Percentiles rank a stretch among this genome's conserved stretches.
These are phyloP conservation scores for Lecanoromycetidae sp. DNA, from an alignment of 2,329 filamentous ascomycete species.

Conservation along the genomic window DNA sequence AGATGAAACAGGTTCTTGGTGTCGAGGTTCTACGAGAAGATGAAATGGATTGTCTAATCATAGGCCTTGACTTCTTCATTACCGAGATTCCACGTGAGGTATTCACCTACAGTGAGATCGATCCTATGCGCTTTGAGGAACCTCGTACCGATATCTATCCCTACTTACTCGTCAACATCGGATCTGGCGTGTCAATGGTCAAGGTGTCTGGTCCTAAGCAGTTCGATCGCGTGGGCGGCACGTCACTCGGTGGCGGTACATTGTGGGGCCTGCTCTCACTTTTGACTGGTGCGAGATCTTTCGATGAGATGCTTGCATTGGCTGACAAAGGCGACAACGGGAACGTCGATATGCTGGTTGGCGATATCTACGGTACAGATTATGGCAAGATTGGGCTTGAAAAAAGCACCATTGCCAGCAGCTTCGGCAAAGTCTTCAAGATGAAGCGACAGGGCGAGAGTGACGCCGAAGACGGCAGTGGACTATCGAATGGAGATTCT, in stretches of 20 bases:
- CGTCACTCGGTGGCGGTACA: conserved; percentile 89
- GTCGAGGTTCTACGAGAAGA: conserved; percentile 87
- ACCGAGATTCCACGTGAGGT: conserved; percentile 94
- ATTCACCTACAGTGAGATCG: conserved; percentile 84
- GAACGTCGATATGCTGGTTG: conserved; percentile 90
- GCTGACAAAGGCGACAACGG: conserved; percentile 85
- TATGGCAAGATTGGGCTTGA: conserved; percentile 95
- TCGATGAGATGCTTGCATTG: conserved; percentile 92
- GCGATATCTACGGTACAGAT: conserved; percentile 92
- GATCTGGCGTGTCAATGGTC: conserved; percentile 91
- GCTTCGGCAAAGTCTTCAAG: conserved; percentile 92
- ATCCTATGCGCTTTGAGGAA: conserved; percentile 80
- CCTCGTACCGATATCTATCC: conserved; percentile 77
- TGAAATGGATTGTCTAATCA: conserved; percentile 97
- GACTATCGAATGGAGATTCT: conserved; percentile 41
- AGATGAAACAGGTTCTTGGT: conserved; percentile 67
- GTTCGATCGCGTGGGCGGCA: conserved; percentile 85
- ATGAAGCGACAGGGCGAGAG: conserved; percentile 76
- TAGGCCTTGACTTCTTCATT: conserved; percentile 95
- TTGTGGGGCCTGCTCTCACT: conserved; percentile 90
- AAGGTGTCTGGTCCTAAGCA: conserved; percentile 84
- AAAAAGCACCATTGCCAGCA: conserved; percentile 87
- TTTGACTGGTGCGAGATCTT: conserved; percentile 84
- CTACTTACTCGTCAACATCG: conserved; percentile 95
- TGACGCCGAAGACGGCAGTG: conserved; percentile 60